Evolutionary conservation across 2,329 filamentous ascomycete genomes (phyloP).

Genomic region (Verticillium nubilum): DNA sequence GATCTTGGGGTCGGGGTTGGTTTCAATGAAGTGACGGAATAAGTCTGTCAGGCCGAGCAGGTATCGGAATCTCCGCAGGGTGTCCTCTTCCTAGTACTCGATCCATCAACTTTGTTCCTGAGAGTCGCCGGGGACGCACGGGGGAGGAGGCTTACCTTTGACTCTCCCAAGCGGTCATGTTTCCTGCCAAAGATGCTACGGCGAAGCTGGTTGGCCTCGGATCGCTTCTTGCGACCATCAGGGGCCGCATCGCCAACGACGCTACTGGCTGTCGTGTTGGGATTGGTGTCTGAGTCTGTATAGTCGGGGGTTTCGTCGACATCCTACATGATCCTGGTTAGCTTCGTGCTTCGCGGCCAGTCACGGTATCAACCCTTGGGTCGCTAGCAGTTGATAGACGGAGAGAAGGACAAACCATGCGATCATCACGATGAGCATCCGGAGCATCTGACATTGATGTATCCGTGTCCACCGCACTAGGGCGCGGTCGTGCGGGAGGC

Average conservation of each 20-base stretch:
- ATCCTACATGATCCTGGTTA: conserved; percentile 32
- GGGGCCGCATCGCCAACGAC: conserved; percentile 66
- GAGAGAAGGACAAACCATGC: conserved; percentile 37
- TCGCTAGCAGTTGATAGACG: not conserved
- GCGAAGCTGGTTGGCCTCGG: conserved; percentile 82
- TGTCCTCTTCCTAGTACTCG: conserved; percentile 76
- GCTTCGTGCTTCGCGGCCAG: too few species aligned
- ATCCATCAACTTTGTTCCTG: not conserved
- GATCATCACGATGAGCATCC: conserved; percentile 37
- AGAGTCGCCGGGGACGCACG: not conserved
- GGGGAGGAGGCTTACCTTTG: conserved; percentile 58
- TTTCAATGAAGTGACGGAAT: conserved; percentile 98
- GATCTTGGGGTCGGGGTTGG: conserved; percentile 91
- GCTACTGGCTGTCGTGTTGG: conserved; percentile 74
- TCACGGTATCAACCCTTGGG: too few species aligned
- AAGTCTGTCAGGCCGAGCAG: conserved; percentile 91
- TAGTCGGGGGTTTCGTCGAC: conserved; percentile 63
- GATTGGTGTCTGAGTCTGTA: conserved; percentile 62
- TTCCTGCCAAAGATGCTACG: conserved; percentile 94
- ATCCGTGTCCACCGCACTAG: conserved; percentile 50
- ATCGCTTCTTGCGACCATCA: conserved; percentile 80
- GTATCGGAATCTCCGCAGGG: conserved; percentile 89
- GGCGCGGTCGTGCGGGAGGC: conserved; percentile 49
- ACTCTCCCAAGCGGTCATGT: conserved; percentile 85
- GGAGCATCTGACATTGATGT: conserved; percentile 59